Conservation (phyloP, 2,329 filamentous ascomycete species). For the Diaporthe vexans region DNA sequence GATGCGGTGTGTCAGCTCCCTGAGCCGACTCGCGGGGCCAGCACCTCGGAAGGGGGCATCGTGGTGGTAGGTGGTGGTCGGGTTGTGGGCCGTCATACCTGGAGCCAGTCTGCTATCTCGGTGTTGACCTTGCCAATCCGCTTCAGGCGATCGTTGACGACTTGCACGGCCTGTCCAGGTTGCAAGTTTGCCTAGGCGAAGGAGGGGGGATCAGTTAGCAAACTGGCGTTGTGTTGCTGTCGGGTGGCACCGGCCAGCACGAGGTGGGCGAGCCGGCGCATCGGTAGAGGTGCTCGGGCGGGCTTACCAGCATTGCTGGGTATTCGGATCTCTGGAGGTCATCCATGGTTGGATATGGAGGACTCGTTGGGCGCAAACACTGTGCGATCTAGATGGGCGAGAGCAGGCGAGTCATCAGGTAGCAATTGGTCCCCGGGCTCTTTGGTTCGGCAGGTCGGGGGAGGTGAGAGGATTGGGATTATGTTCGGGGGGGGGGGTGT, state of each 20-base stretch:
- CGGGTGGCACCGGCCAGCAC: conserved; percentile 20
- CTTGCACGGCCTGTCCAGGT: conserved; percentile 83
- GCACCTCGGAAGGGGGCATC: not conserved
- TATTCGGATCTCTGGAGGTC: conserved; percentile 90
- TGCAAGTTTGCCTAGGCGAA: conserved; percentile 79
- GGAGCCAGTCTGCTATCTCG: conserved; percentile 96
- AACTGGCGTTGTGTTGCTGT: not conserved
- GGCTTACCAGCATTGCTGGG: conserved; percentile 88
- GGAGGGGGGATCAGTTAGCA: conserved; percentile 41
- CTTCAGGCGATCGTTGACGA: conserved; percentile 89
- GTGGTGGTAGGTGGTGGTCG: not conserved
- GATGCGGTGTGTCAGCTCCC: conserved; percentile 43
- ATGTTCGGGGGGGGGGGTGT: not conserved
- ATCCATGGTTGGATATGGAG: conserved; percentile 67
- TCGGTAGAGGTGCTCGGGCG: conserved; percentile 32
- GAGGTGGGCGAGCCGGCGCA: conserved; percentile 17
- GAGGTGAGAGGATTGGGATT: not conserved
- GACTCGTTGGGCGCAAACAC: conserved; percentile 43
- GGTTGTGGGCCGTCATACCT: conserved; percentile 70
- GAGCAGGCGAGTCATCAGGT: conserved; percentile 37
- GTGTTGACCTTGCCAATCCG: conserved; percentile 87
- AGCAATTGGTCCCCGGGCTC: conserved; percentile 20
- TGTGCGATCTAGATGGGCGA: conserved; percentile 17
- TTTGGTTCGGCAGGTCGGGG: conserved; percentile 22
- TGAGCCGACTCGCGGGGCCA: not conserved